These are phyloP conservation scores for Tephrocybe sp. DNA, from an alignment of 768 basidiomycete genomes.

Conservation along the genomic window DNA sequence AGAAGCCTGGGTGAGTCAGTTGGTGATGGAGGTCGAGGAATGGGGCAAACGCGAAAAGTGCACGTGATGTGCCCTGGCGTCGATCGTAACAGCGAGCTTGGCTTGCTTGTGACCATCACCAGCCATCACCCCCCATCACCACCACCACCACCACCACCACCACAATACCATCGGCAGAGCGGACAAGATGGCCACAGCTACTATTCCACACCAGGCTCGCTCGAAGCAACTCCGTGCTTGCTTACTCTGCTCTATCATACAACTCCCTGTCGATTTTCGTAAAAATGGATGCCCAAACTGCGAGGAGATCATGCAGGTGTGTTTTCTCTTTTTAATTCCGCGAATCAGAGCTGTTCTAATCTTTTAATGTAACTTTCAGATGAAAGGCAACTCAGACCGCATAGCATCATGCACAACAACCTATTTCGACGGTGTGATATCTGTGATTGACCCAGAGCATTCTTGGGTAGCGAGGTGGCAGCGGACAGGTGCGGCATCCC, in stretches of 20 bases:
- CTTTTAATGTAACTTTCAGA: constrained; percentile 55
- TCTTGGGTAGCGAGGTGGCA: constrained; percentile 99
- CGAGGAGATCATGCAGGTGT: constrained; percentile 90
- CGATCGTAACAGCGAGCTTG: neutral
- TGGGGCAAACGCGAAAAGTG: neutral
- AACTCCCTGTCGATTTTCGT: constrained; percentile 80
- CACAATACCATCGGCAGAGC: no score
- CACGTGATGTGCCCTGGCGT: neutral
- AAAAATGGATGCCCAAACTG: constrained; percentile 94
- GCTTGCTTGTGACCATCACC: neutral
- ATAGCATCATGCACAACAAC: constrained; percentile 87
- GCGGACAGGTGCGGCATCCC: constrained; percentile 68
- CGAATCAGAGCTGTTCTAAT: neutral
- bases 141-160: no score
- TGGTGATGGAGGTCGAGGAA: neutral
- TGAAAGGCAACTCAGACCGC: constrained; percentile 85
- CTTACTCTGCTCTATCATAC: constrained; percentile 90
- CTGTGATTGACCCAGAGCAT: constrained; percentile 79
- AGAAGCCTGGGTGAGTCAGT: neutral
- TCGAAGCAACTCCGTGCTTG: constrained; percentile 86
- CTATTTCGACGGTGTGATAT: constrained; percentile 90
- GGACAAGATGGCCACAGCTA: constrained; percentile 21
- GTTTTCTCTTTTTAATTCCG: constrained; percentile 14
- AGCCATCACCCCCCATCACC: neutral
- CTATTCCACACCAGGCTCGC: constrained; percentile 58